Conservation (phyloP, 129 eudicot genomes). For the Ambrosia trifida region DNA sequence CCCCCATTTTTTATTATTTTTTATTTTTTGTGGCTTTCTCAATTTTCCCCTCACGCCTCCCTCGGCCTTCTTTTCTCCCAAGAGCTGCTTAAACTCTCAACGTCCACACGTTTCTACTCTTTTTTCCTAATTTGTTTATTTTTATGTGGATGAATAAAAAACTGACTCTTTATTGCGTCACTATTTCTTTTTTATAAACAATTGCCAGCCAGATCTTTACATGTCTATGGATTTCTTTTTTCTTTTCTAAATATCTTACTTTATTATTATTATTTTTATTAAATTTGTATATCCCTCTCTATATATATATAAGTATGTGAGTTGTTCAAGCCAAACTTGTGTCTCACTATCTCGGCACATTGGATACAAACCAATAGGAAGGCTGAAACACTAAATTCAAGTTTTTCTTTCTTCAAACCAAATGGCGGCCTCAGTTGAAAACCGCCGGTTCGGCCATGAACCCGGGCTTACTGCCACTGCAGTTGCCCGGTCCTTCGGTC, state of each 20-base stretch:
- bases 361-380: constrained; percentile 17
- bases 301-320: constrained; percentile 19
- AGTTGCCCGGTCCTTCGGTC: constrained; percentile 34
- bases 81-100: constrained; percentile 31
- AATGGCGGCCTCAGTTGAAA: constrained; percentile 91
- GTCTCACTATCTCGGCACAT: constrained; percentile 30
- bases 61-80: constrained; percentile 17
- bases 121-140: background rate
- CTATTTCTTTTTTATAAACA: constrained; percentile 3
- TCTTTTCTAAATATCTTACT: background rate
- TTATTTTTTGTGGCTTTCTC: constrained; percentile 15
- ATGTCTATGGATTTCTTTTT: background rate
- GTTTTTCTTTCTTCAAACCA: background rate
- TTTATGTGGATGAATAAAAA: constrained; percentile 18
- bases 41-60: constrained; percentile 15
- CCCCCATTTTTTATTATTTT: background rate
- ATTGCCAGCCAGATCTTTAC: constrained; percentile 3
- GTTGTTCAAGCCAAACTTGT: constrained; percentile 29
- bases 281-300: background rate
- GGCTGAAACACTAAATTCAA: constrained; percentile 6
- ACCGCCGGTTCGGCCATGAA: constrained; percentile 62
- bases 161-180: constrained; percentile 22
- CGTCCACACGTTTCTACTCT: constrained; percentile 23
- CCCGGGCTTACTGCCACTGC: constrained; percentile 38
- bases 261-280: background rate